phyloP scores from a whole-genome alignment of 163 green algal genomes.

The Scenedesmus sp. region DNA sequence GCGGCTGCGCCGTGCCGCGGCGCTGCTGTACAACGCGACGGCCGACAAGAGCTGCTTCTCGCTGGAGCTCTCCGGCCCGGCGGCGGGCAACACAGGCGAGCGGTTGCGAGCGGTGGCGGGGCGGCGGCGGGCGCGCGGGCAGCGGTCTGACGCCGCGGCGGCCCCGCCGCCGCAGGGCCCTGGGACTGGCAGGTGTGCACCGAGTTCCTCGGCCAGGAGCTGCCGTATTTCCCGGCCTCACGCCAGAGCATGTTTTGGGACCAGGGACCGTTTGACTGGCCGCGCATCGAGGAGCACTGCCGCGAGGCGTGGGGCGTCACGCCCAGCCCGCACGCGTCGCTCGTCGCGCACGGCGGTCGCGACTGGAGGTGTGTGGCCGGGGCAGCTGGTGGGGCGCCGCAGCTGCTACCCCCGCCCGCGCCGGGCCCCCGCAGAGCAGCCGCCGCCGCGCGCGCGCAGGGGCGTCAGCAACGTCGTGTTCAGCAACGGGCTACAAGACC shows the following conservation, averaged over 20 bases:
- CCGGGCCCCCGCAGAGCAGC: not conserved
- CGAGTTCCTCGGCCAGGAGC: slow-evolving; percentile 76
- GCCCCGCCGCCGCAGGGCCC: slow-evolving; percentile 51
- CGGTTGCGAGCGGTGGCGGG: too few relatives aligned
- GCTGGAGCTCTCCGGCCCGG: slow-evolving; percentile 46
- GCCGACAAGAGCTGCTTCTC: slow-evolving; percentile 62
- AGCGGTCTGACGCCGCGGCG: not conserved
- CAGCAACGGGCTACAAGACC: slow-evolving; percentile 77
- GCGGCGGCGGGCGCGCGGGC: too few relatives aligned
- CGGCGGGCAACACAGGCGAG: slow-evolving; percentile 47
- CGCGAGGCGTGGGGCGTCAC: slow-evolving; percentile 69
- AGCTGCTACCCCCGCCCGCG: not conserved
- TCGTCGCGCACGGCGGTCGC: slow-evolving; percentile 73
- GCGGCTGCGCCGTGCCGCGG: slow-evolving; percentile 56
- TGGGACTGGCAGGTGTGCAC: slow-evolving; percentile 87
- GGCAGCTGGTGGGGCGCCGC: slow-evolving; percentile 20
- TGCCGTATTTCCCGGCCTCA: slow-evolving; percentile 62
- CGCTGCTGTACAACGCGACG: slow-evolving; percentile 85
- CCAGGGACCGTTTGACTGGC: slow-evolving; percentile 55
- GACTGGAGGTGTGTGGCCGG: slow-evolving; percentile 51
- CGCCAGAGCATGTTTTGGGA: slow-evolving; percentile 79
- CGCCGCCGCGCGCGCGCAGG: too few relatives aligned
- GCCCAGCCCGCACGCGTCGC: slow-evolving; percentile 60
- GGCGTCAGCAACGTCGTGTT: slow-evolving; percentile 80
- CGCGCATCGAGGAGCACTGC: slow-evolving; percentile 57